A percentile compares a stretch with the other conserved stretches of the same genome.
These are phyloP conservation scores for Termitomyces sp. DNA, from an alignment of 768 basidiomycete genomes.

Conservation along the genomic window DNA sequence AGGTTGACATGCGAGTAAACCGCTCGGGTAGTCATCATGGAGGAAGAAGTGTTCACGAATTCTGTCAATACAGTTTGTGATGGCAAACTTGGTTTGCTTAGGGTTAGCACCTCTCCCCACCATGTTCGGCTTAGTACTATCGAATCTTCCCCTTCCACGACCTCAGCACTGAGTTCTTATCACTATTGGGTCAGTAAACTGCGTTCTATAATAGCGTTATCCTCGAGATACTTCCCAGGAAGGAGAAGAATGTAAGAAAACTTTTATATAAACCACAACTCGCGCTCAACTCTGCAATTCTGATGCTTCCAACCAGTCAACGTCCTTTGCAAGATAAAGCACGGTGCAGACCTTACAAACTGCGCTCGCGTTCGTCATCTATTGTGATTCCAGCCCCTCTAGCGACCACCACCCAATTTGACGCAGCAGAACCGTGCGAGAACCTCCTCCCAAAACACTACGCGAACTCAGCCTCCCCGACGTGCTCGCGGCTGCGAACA, in stretches of 20 bases:
- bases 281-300: background rate
- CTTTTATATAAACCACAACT: background rate
- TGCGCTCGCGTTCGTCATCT: background rate
- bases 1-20: background rate
- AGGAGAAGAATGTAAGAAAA: constrained; percentile 1
- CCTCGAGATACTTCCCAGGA: background rate
- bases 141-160: background rate
- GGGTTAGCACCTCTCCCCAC: background rate
- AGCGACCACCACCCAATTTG: background rate
- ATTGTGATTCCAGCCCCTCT: background rate
- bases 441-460: background rate
- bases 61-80: background rate
- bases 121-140: background rate
- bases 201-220: background rate
- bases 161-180: background rate
- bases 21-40: background rate
- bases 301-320: constrained; percentile 1
- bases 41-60: background rate
- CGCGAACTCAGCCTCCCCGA: background rate
- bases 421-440: background rate
- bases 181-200: background rate
- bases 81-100: background rate
- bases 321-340: background rate
- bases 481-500: constrained; percentile 5
- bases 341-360: background rate